A percentile compares a stretch with the other conserved stretches of the same genome.
phyloP scores from a whole-genome alignment of 2,329 filamentous ascomycete species.

The Aspergillus viridinutans region DNA sequence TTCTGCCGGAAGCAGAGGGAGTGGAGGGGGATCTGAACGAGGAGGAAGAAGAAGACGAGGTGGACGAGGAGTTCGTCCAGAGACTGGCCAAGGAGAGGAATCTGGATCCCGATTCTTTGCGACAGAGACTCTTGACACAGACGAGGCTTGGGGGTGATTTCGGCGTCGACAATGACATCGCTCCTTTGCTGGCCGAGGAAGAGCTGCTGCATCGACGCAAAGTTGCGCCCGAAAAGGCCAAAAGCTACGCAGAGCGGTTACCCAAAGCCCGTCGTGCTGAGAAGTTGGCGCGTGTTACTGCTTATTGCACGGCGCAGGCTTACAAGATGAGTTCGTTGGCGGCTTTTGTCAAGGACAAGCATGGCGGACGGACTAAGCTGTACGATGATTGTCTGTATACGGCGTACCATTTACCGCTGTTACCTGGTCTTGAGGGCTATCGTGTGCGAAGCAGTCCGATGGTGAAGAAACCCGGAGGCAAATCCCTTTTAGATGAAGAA shows the following conservation, averaged over 20 bases:
- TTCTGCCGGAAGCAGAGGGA: slow-evolving; percentile 71
- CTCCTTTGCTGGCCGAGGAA: slow-evolving; percentile 53
- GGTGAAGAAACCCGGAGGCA: slow-evolving; percentile 86
- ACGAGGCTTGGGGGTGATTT: slow-evolving; percentile 48
- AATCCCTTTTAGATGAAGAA: slow-evolving; percentile 87
- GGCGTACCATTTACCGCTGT: slow-evolving; percentile 85
- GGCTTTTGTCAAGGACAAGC: slow-evolving; percentile 79
- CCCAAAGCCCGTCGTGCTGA: slow-evolving; percentile 84
- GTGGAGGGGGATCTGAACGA: slow-evolving; percentile 25
- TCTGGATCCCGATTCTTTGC: slow-evolving; percentile 30
- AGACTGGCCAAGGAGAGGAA: slow-evolving; percentile 29
- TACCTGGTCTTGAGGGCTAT: slow-evolving; percentile 82
- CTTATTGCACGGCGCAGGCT: slow-evolving; percentile 91
- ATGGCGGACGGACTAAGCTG: slow-evolving; percentile 87
- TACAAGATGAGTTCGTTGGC: slow-evolving; percentile 89
- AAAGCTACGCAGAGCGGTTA: slow-evolving; percentile 89
- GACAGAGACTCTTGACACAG: slow-evolving; percentile 29
- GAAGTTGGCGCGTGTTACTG: slow-evolving; percentile 83
- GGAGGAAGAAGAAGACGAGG: slow-evolving; percentile 17
- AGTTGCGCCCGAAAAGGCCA: slow-evolving; percentile 55
- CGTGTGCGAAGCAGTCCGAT: slow-evolving; percentile 85
- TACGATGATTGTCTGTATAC: slow-evolving; percentile 98
- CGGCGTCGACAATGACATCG: slow-evolving; percentile 51
- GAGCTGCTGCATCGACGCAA: slow-evolving; percentile 56
- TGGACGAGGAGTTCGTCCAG: slow-evolving; percentile 36